These are phyloP conservation scores for Backusella westeae DNA, from an alignment of 192 early-diverging fungal genomes.

Conservation along the genomic window DNA sequence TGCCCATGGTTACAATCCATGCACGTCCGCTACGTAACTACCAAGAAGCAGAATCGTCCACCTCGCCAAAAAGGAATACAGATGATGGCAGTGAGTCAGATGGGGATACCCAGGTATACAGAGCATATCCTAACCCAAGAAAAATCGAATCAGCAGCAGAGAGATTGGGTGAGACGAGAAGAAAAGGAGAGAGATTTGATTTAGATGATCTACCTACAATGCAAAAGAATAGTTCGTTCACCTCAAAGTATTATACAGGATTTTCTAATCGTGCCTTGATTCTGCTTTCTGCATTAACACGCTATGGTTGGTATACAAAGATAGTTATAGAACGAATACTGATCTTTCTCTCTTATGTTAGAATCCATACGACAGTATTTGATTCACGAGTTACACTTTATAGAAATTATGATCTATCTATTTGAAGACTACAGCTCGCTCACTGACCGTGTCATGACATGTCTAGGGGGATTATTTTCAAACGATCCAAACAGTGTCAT, in stretches of 20 bases:
- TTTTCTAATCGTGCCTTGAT: slow-evolving; percentile 22
- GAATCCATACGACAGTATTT: slow-evolving; percentile 21
- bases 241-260: neutral
- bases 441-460: slow-evolving; percentile 19
- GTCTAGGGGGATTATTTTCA: slow-evolving; percentile 15
- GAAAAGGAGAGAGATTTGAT: neutral
- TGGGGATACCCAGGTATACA: neutral
- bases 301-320: slow-evolving; percentile 14
- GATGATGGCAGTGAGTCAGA: neutral
- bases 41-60: neutral
- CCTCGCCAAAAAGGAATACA: neutral
- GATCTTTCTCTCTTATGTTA: neutral
- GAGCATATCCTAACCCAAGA: neutral
- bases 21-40: neutral
- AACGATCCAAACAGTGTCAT: neutral
- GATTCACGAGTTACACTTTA: slow-evolving; percentile 21
- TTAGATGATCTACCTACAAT: neutral
- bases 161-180: neutral
- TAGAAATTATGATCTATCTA: slow-evolving; percentile 25
- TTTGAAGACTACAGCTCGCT: slow-evolving; percentile 19
- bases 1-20: neutral
- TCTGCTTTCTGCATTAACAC: slow-evolving; percentile 13
- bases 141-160: slow-evolving; percentile 13
- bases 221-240: neutral
- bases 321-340: neutral